Base-by-base conservation (phyloP, 2,329 filamentous ascomycete genomes). In the Aureobasidium musti region DNA sequence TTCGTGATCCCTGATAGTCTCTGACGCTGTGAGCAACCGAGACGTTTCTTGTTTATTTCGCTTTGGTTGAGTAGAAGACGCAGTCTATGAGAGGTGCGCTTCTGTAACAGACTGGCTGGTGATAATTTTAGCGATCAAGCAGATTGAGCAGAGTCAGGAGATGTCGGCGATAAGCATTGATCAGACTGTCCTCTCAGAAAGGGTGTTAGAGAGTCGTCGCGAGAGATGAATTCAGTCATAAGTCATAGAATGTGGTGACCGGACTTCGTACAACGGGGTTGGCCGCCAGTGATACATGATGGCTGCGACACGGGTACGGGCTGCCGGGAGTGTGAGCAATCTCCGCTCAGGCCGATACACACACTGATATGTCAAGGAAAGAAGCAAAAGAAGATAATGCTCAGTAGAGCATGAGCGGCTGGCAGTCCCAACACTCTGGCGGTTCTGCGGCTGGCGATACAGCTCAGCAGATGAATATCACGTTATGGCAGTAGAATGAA, bases 321-420 rank as follows among this genome's bases (percentile, higher is more conserved):
- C 41, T 37, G 43, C 54, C 54, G 54, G 26, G 13, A 28, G 54
- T 41, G 54, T 47, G 57, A 61, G 57, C 57, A 61, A 61, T 61
- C 57, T 61, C 57, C 57, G 57, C 57, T 61, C 56, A 60, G 19
- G 57, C 57, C 57, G 57, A 19, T 49, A 39, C 41, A 56, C 41
- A 56, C n/a, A 41, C 35, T 26, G 53, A 59, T 59, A 45, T 41
- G 14, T 23, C 26, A 47, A 30, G 33, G 11, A 49, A 33, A 61
- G 19, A 61, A 61, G 41, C 41, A 61, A 47, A 49, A 61, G 43
- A 49, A 13, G 28, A 61, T 21, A 49, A 10, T 10, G 39, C 54
- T 11, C 26, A 13, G 26, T 17, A 21, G 19, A 35, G 41, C 2
- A 49, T 4, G n/a, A 2, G 30, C n/a, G n/a, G 10, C 10, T 11